A percentile compares a stretch with the other conserved stretches of the same genome.
phyloP scores from a whole-genome alignment of 345 rosid genomes.

The Eucalyptus regnans region DNA sequence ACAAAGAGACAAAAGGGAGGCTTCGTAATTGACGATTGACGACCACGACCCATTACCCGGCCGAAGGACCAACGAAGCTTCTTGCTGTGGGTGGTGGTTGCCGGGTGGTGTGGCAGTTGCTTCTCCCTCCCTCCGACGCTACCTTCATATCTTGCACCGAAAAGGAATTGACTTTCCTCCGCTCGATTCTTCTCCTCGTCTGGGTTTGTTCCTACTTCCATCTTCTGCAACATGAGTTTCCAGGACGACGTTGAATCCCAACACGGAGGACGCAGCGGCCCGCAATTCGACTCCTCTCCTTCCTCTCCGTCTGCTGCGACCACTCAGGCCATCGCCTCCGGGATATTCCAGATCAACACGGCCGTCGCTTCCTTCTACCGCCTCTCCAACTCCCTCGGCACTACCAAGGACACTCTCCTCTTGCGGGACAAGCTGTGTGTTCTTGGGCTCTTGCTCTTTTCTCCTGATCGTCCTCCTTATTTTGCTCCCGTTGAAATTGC shows the following conservation, averaged over 20 bases:
- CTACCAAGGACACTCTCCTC: constrained; percentile 60
- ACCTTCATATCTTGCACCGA: neutral
- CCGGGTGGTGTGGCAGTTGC: neutral
- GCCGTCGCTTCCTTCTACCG: constrained; percentile 56
- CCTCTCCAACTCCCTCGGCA: constrained; percentile 65
- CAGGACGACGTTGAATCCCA: neutral
- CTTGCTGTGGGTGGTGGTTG: neutral
- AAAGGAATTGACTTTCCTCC: neutral
- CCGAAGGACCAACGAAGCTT: neutral
- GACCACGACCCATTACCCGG: neutral
- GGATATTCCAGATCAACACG: constrained; percentile 61
- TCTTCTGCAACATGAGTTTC: constrained; percentile 8
- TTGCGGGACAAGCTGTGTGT: constrained; percentile 59
- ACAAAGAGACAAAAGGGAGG: neutral
- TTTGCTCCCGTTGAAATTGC: neutral
- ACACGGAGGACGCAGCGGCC: constrained; percentile 7
- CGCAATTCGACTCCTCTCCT: neutral
- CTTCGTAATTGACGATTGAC: neutral
- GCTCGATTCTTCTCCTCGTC: neutral
- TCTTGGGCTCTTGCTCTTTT: neutral
- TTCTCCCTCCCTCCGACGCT: neutral
- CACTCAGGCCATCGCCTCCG: constrained; percentile 62
- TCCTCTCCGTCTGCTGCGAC: constrained; percentile 6
- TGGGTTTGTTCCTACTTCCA: neutral
- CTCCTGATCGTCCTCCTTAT: neutral